Evolutionary conservation across 371 early-diverging fungal species (phyloP).

Genomic region (Dichotomocladium elegans): DNA sequence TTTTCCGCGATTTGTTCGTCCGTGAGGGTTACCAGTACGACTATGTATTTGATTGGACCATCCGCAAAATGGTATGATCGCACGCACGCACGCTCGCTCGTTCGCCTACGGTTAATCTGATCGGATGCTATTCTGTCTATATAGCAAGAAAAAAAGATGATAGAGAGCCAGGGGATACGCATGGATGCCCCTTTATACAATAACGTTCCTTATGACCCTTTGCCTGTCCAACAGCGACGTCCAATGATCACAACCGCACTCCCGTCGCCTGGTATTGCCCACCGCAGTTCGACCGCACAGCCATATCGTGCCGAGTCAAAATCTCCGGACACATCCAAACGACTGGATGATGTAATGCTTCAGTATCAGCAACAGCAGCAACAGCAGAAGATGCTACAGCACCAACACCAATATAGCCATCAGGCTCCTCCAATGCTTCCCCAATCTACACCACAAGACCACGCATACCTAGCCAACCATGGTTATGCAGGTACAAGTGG

Average conservation of each 20-base stretch:
- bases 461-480: slow-evolving; percentile 22
- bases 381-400: slow-evolving; percentile 20
- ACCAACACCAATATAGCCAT: slow-evolving; percentile 17
- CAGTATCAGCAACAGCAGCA: slow-evolving; percentile 45
- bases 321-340: slow-evolving; percentile 45
- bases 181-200: slow-evolving; percentile 21
- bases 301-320: slow-evolving; percentile 39
- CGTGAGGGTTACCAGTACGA: slow-evolving; percentile 95
- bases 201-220: slow-evolving; percentile 12
- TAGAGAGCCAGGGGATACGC: slow-evolving; percentile 15
- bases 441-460: slow-evolving; percentile 19
- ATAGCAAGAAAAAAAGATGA: slow-evolving; percentile 26
- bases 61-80: slow-evolving; percentile 48
- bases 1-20: slow-evolving; percentile 95
- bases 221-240: slow-evolving; percentile 25
- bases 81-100: neutral
- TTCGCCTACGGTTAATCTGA: neutral
- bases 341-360: slow-evolving; percentile 48
- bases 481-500: slow-evolving; percentile 28
- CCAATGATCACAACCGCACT: slow-evolving; percentile 24
- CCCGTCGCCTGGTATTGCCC: slow-evolving; percentile 25
- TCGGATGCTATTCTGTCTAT: neutral
- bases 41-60: slow-evolving; percentile 97
- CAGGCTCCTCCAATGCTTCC: slow-evolving; percentile 9
- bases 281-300: slow-evolving; percentile 13